These are phyloP conservation scores for Microdochium trichocladiopsis DNA, from an alignment of 2,329 filamentous ascomycete species.

Conservation along the genomic window DNA sequence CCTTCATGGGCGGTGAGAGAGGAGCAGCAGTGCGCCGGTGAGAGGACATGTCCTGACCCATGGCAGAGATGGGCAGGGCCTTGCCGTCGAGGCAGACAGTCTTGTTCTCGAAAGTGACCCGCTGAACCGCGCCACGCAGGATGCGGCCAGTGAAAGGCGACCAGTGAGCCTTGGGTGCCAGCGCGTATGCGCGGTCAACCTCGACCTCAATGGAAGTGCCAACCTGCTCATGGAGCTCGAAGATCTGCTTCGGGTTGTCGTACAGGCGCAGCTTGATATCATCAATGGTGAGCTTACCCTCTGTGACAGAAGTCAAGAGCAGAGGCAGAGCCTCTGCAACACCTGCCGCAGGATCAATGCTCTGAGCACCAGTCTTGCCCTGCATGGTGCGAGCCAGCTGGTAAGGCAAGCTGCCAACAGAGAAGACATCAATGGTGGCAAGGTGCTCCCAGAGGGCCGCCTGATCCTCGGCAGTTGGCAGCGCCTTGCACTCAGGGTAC, in stretches of 20 bases:
- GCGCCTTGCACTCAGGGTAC: conserved; percentile 57
- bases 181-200: conserved; percentile 62
- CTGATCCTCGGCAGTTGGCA: conserved; percentile 64
- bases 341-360: conserved; percentile 53
- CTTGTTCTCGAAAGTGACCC: conserved; percentile 68
- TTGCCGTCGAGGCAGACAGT: conserved; percentile 71
- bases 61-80: conserved; percentile 44
- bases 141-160: conserved; percentile 65
- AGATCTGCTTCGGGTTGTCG: conserved; percentile 74
- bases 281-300: conserved; percentile 66
- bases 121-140: conserved; percentile 64
- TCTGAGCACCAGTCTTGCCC: conserved; percentile 19
- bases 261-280: conserved; percentile 66
- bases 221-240: conserved; percentile 75
- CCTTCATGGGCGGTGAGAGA: conserved; percentile 52
- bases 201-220: conserved; percentile 69
- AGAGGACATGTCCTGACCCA: conserved; percentile 70
- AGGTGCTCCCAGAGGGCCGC: conserved; percentile 68
- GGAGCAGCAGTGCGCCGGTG: conserved; percentile 44
- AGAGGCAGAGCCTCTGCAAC: conserved; percentile 69
- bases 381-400: conserved; percentile 56
- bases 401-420: conserved; percentile 71
- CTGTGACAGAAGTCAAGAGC: conserved; percentile 67
- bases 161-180: conserved; percentile 47
- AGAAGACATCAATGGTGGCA: conserved; percentile 70